Evolutionary conservation across 768 basidiomycete genomes (phyloP), one percentile per base, ranked within the genome.

Genomic region (Paxillus rubicundulus): DNA sequence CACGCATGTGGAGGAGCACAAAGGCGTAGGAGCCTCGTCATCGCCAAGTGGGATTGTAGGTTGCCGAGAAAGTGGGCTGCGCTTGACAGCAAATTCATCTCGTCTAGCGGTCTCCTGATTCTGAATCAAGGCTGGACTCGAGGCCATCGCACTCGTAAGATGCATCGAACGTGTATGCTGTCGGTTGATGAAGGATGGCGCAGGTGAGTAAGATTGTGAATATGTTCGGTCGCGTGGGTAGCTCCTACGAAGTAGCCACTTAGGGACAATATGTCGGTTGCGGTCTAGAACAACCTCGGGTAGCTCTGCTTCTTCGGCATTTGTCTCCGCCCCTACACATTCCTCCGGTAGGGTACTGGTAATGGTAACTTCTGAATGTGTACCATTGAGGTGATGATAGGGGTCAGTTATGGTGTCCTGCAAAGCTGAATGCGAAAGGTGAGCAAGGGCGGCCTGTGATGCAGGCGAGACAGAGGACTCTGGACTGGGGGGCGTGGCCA

Each of bases 191-290:
- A 55, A 38, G 16, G 63, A 49, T 47, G 48, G 69, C 60, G 49
- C 67, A 54, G 52, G 56, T 2, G 74, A 70, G 44, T 57, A 60
- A 2, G 74, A 61, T 48, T 74, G 79, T 16, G 82, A 80, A 44
- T 78, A 70, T 3, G 81, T 79, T 30, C 74, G 62, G 14, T 82
- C 80, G 24, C 77, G 75, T 43, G 81, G 71, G 20, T 55, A 58
- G 49, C 70, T 69, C 14, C 74, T 77, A 30, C 77, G 77, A 41
- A 97, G 76, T 72, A 98, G 75, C 89, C 93, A 97, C 57, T 93
- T 84, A 4, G 97, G 96, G 44, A 99, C 85, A 54, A 99, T 97
- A 70, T 99, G 97, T n/a, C 89, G 81, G 67, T 99, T 89, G 56
- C 84, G 85, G 61, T 95, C 94, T 44, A 99, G 78, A 7, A 84